phyloP scores from a whole-genome alignment of 2,329 filamentous ascomycete species.

The Podosphaera xanthii region DNA sequence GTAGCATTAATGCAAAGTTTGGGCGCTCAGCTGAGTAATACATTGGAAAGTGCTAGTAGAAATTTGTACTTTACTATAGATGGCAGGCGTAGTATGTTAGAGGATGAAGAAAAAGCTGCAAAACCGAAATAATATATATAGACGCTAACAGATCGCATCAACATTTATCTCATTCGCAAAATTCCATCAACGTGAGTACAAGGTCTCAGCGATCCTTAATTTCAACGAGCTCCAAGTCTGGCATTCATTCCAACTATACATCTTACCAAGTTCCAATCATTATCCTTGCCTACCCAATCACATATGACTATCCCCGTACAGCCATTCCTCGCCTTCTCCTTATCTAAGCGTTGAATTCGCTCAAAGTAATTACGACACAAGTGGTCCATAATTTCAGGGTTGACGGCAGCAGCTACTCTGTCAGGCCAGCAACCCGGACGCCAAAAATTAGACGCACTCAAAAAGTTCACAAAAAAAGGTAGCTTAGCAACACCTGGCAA shows the following conservation, averaged over 20 bases:
- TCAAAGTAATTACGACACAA: slow-evolving; percentile 32
- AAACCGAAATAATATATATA: too few relatives aligned
- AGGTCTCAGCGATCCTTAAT: too few relatives aligned
- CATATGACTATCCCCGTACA: slow-evolving; percentile 74
- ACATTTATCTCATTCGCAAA: too few relatives aligned
- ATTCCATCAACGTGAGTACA: too few relatives aligned
- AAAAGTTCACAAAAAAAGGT: slow-evolving; percentile 74
- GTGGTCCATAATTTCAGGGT: slow-evolving; percentile 48
- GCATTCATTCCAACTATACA: slow-evolving; percentile 86
- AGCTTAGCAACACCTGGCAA: slow-evolving; percentile 8
- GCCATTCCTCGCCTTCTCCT: slow-evolving; percentile 37
- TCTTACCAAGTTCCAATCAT: slow-evolving; percentile 75
- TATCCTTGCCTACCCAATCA: slow-evolving; percentile 74
- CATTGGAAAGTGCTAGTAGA: slow-evolving; percentile 60
- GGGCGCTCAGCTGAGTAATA: slow-evolving; percentile 51
- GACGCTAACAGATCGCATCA: too few relatives aligned
- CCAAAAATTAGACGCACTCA: slow-evolving; percentile 88
- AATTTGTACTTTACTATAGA: slow-evolving; percentile 78
- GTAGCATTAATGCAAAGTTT: slow-evolving; percentile 60
- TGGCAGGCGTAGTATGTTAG: slow-evolving; percentile 55
- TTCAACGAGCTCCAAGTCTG: slow-evolving; percentile 19
- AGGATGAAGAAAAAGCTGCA: slow-evolving; percentile 34
- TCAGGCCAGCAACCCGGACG: slow-evolving; percentile 82
- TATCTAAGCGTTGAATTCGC: neutral
- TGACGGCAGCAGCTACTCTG: slow-evolving; percentile 67